Conservation (phyloP, 2,329 filamentous ascomycete genomes). For the Penicillium sp. region DNA sequence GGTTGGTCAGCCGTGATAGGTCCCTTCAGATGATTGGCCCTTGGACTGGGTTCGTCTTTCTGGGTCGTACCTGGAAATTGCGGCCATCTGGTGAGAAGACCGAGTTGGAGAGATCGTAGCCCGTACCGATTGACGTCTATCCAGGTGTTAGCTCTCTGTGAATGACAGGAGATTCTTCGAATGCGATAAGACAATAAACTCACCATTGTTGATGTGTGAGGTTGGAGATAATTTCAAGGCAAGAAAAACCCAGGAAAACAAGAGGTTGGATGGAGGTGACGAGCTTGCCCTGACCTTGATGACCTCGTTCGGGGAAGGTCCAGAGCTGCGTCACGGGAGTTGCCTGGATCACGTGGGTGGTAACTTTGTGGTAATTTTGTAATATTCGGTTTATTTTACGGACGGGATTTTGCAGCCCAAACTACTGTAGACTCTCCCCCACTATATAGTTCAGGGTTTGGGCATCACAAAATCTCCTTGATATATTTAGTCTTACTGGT, state of each 20-base stretch:
- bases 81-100: constrained; percentile 99
- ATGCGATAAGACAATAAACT: not conserved
- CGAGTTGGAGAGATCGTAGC: constrained; percentile 98
- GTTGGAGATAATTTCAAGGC: not conserved
- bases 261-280: constrained; percentile 11
- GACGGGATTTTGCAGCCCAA: not conserved
- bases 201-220: constrained; percentile 17
- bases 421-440: not conserved
- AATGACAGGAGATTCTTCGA: not conserved
- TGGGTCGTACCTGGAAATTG: constrained; percentile 78
- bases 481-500: not conserved
- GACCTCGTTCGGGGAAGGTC: constrained; percentile 12
- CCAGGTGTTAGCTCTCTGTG: constrained; percentile 15
- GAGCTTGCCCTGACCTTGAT: constrained; percentile 3
- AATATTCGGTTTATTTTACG: not conserved
- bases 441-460: not conserved
- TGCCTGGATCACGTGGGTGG: constrained; percentile 23
- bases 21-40: not conserved
- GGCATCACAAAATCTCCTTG: not conserved
- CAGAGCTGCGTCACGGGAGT: constrained; percentile 33
- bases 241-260: not conserved
- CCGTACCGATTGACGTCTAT: constrained; percentile 98
- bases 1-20: constrained; percentile 14
- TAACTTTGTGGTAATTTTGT: not conserved
- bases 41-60: not conserved